phyloP scores from a whole-genome alignment of 768 basidiomycete genomes.

The Boletus tylopilopsis region DNA sequence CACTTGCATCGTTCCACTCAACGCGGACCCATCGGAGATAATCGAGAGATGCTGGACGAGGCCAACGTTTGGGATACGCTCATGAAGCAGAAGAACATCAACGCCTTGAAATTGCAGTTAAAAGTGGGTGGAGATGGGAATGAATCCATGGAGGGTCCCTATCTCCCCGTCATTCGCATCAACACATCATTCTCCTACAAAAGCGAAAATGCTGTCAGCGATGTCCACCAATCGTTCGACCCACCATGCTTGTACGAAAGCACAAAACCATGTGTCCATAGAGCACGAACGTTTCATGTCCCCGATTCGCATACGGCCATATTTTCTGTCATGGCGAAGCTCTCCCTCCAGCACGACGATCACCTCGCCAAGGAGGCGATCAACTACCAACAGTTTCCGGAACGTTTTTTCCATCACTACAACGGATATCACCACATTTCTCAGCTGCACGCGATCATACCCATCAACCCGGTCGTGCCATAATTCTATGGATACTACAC shows the following conservation, averaged over 20 bases:
- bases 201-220: too few species aligned
- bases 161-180: slow-evolving; percentile 9
- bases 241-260: slow-evolving; percentile 13
- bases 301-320: slow-evolving; percentile 28
- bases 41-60: not conserved
- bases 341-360: slow-evolving; percentile 34
- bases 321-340: slow-evolving; percentile 42
- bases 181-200: slow-evolving; percentile 13
- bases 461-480: slow-evolving; percentile 8
- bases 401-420: slow-evolving; percentile 26
- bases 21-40: not conserved
- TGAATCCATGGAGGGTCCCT: not conserved
- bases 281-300: rapidly evolving
- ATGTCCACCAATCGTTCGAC: too few species aligned
- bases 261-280: slow-evolving; percentile 10
- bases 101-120: not conserved
- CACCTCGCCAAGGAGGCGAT: slow-evolving; percentile 34
- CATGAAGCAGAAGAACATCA: not conserved
- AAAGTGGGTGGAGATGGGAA: too few species aligned
- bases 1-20: slow-evolving; percentile 2
- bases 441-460: slow-evolving; percentile 39
- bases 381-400: slow-evolving; percentile 27
- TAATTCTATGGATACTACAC: slow-evolving; percentile 1
- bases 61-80: not conserved
- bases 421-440: slow-evolving; percentile 19